Evolutionary conservation across 2,329 filamentous ascomycete genomes (phyloP).

Genomic region (Botrytis porri): DNA sequence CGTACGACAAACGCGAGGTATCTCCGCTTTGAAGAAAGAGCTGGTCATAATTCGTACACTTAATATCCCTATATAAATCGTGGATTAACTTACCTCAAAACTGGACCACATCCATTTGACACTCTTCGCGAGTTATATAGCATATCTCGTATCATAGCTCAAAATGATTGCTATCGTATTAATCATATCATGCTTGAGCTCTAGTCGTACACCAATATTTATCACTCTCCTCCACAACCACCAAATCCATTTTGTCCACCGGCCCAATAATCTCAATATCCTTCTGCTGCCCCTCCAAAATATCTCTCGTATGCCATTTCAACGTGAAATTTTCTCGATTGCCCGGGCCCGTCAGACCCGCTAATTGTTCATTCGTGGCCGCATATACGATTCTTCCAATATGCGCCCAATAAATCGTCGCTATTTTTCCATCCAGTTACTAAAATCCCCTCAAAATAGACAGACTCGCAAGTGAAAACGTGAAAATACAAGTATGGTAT

Average conservation of each 20-base stretch:
- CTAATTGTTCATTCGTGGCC: constrained; percentile 48
- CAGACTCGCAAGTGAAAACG: not conserved
- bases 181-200: not conserved
- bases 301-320: constrained; percentile 47
- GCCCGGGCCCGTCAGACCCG: constrained; percentile 45
- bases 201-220: constrained; percentile 45
- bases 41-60: not conserved
- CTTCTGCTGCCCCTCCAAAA: constrained; percentile 49
- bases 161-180: too few species aligned
- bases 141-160: not conserved
- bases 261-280: constrained; percentile 50
- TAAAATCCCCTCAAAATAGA: not conserved
- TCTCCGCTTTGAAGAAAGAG: not conserved
- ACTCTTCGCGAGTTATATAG: not conserved
- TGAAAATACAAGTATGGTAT: constrained; percentile 31
- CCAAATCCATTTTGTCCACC: constrained; percentile 44
- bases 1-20: not conserved
- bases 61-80: not conserved
- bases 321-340: constrained; percentile 53
- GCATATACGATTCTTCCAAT: constrained; percentile 52
- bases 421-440: constrained; percentile 20
- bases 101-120: not conserved
- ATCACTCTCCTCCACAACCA: constrained; percentile 46
- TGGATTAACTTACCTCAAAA: not conserved
- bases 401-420: constrained; percentile 50